Conservation (phyloP, 1,284 basidiomycete species). For the Papiliotrema flavescens region DNA sequence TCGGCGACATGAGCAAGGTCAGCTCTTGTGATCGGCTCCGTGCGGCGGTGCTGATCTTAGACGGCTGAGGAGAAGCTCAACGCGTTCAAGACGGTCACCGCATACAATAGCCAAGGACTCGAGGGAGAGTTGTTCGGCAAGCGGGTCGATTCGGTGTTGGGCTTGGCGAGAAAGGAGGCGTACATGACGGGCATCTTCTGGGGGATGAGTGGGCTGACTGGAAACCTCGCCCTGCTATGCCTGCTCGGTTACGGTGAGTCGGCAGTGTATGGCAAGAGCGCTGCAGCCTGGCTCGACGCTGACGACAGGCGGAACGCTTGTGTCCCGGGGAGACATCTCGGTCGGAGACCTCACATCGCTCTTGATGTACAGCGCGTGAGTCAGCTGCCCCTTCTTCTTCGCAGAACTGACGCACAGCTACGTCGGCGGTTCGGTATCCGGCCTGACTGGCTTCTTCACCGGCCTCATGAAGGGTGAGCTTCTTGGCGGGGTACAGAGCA, state of each 20-base stretch:
- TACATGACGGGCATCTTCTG: slow-evolving; percentile 89
- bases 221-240: slow-evolving; percentile 86
- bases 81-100: slow-evolving; percentile 89
- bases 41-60: slow-evolving; percentile 32
- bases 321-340: slow-evolving; percentile 78
- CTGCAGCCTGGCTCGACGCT: background rate
- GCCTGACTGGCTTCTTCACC: slow-evolving; percentile 51
- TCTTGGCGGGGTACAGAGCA: background rate
- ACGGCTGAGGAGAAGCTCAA: slow-evolving; percentile 86
- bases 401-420: slow-evolving; percentile 29
- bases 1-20: slow-evolving; percentile 90
- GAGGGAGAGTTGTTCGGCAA: slow-evolving; percentile 59
- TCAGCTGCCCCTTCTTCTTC: slow-evolving; percentile 8
- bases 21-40: background rate
- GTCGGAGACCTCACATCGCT: slow-evolving; percentile 88
- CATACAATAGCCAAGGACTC: slow-evolving; percentile 70
- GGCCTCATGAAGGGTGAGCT: slow-evolving; percentile 45
- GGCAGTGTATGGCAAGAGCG: too few species aligned
- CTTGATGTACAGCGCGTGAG: slow-evolving; percentile 86
- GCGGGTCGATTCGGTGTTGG: slow-evolving; percentile 66
- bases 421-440: slow-evolving; percentile 50
- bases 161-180: slow-evolving; percentile 81
- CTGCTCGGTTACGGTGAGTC: slow-evolving; percentile 80
- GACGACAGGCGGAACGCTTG: slow-evolving; percentile 74
- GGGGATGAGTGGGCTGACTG: slow-evolving; percentile 88